These are phyloP conservation scores for Periconia sp. DNA, from an alignment of 2,329 filamentous ascomycete species.

Conservation along the genomic window DNA sequence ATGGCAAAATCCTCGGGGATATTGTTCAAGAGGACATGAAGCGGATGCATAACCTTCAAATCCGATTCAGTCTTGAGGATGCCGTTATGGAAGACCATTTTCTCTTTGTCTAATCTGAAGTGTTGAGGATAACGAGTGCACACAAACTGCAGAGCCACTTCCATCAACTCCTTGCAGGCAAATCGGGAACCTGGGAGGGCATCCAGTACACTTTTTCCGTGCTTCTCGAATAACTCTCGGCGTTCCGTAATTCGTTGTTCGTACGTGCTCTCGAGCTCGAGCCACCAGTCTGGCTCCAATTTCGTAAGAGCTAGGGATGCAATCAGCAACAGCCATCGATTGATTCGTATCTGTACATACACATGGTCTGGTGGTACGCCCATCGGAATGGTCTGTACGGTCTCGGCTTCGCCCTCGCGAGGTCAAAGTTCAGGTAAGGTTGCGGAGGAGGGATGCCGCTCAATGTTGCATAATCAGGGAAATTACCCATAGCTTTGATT, in stretches of 20 bases:
- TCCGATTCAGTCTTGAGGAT: constrained; percentile 66
- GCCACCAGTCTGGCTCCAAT: constrained; percentile 81
- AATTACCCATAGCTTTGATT: constrained; percentile 70
- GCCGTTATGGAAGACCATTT: constrained; percentile 64
- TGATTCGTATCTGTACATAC: constrained; percentile 53
- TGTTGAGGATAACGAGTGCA: constrained; percentile 74
- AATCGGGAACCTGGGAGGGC: constrained; percentile 74
- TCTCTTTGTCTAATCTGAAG: constrained; percentile 62
- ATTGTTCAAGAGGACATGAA: constrained; percentile 73
- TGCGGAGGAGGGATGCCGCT: constrained; percentile 73
- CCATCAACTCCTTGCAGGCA: constrained; percentile 84
- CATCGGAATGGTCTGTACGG: constrained; percentile 83
- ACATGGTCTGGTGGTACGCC: constrained; percentile 90
- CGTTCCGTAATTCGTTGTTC: constrained; percentile 67
- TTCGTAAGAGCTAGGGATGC: constrained; percentile 67
- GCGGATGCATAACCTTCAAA: constrained; percentile 63
- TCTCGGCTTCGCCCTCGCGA: constrained; percentile 67
- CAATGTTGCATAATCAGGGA: constrained; percentile 75
- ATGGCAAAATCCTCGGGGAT: constrained; percentile 84
- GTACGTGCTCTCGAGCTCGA: constrained; percentile 82
- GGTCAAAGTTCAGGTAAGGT: constrained; percentile 66
- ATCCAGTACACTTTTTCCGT: constrained; percentile 67
- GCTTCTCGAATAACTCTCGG: constrained; percentile 61
- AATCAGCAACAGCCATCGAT: not conserved
- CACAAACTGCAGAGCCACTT: constrained; percentile 81